Base-by-base conservation (phyloP, 768 basidiomycete genomes). In the Psilocybe sp. region DNA sequence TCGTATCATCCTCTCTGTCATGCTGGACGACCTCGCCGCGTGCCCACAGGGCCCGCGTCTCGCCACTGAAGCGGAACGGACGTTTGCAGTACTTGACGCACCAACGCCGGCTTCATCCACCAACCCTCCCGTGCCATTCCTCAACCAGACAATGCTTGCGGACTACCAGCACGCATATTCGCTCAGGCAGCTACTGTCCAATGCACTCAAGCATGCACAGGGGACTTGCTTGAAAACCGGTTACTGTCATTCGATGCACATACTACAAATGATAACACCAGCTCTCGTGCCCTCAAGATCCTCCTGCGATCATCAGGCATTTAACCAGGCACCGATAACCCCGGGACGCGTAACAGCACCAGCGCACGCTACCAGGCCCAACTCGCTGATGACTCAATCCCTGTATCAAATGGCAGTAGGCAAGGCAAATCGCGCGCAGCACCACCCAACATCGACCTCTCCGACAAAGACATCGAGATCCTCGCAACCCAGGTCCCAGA, bases 91-190 rank as follows among this genome's bases (percentile, higher is more conserved):
- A 13, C 69, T 85, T 20, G 77, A 81, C 9, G 54, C 80, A 10
- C 69, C 73, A 9, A 55, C 67, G 1, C 62, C 73, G 8, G 70
- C 71, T 1, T 56, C 64, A 13, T 46, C 49, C 6, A n/a, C 47
- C 14, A 43, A 47, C 34, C 57, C 63, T 31, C 58, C 60, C 1
- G 78, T 71, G 13, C 80, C 82, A 3, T 91, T 89, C 67, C 75
- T 89, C 53, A 79, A 89, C 58, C 79, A 76, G 20, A 61, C 87
- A 11, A 72, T 92, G 15, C 66, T 92, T 11, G 76, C 76, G 5
- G 89, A 92, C 59, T 89, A 90, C 64, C 84, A 89, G 51, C 73
- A 82, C 36, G 69, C 82, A 1, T 86, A 89, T 63, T 73, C 80
- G 43, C 69, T 91, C 12, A 73, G 77, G 8, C 66, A 61, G 20